Evolutionary conservation across 73 alveolate species (phyloP), one percentile per base, ranked within the genome.

Genomic region (Paramecium sexaurelia): DNA sequence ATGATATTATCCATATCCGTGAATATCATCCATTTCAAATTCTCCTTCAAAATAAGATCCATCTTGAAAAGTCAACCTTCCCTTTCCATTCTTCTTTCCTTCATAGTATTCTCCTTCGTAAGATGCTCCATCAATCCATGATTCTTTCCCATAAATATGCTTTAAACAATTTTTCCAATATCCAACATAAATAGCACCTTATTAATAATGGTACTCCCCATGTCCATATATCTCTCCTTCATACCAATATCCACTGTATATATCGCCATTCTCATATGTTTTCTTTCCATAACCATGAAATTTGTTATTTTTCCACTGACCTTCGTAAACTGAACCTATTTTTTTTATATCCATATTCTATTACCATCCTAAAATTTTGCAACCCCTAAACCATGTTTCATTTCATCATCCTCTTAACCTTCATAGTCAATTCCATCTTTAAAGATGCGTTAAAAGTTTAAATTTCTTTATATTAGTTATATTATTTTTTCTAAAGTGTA

Each of bases 81-180:
- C 90, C n/a, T 41, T 39, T 20, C 90, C 90, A 43, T 78, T 32
- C 51, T 78, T 78, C n/a, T 78, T 78, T 29, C 90, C 90, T 43
- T 78, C 90, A 22, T 41, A 32, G 17, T 93, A 95, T 40, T 95
- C 86, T 9, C 98, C 98, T 27, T 82, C 91, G 71, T 95, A 95
- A 27, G 75, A 85, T 29, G 97, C 97, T 8, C 95, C 95, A 89
- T 95, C 96, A 19, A 92, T 96, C 96, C 97, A 95, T 9, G 92
- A 87, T 87, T 95, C 97, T 33, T 86, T 92, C 36, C 99, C 99
- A 1, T 92, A 27, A n/a, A 98, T 98, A 85, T 96, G 95, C 55
- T 96, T 86, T 85, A 69, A 20, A 67, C 94, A 97, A 78, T 96
- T 91, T 19, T 82, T 85, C 98, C 98, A 96, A 27, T 87, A 47